A percentile compares a stretch with the other conserved stretches of the same genome.
These are phyloP conservation scores for Trapa bicornis DNA, from an alignment of 345 rosid species.

Conservation along the genomic window DNA sequence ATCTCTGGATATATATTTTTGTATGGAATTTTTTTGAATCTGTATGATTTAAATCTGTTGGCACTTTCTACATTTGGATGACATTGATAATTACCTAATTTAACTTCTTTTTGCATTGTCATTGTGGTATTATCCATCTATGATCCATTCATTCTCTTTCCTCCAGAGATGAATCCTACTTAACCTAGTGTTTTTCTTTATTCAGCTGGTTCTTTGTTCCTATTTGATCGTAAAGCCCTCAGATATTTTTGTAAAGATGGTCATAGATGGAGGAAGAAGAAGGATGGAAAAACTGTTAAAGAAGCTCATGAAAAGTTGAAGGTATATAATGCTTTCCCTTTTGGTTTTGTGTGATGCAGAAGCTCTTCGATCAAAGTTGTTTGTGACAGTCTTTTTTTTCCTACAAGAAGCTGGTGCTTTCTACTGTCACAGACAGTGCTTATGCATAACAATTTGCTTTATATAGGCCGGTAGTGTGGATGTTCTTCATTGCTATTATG, in stretches of 20 bases:
- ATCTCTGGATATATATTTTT: neutral
- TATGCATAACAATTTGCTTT: neutral
- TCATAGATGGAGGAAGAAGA: constrained; percentile 90
- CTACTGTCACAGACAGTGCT: neutral
- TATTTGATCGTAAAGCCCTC: constrained; percentile 76
- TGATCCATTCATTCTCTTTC: constrained; percentile 1
- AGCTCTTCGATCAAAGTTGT: neutral
- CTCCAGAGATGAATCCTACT: constrained; percentile 4
- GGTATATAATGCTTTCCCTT: constrained; percentile 24
- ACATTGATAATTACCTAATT: neutral
- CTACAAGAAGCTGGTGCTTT: neutral
- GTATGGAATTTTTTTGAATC: too few species aligned
- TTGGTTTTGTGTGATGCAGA: neutral
- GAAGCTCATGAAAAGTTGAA: constrained; percentile 98
- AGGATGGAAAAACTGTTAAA: constrained; percentile 84
- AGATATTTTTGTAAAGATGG: constrained; percentile 88
- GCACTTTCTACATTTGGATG: neutral
- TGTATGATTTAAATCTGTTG: too few species aligned
- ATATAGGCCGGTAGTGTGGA: constrained; percentile 73
- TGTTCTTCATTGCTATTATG: constrained; percentile 89
- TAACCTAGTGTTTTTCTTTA: constrained; percentile 15
- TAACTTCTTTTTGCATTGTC: neutral
- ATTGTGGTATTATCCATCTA: constrained; percentile 1
- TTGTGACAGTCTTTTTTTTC: neutral
- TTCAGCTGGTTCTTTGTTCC: constrained; percentile 76